Conservation (phyloP, 2,329 filamentous ascomycete species). For the Grosmannia huntii region DNA sequence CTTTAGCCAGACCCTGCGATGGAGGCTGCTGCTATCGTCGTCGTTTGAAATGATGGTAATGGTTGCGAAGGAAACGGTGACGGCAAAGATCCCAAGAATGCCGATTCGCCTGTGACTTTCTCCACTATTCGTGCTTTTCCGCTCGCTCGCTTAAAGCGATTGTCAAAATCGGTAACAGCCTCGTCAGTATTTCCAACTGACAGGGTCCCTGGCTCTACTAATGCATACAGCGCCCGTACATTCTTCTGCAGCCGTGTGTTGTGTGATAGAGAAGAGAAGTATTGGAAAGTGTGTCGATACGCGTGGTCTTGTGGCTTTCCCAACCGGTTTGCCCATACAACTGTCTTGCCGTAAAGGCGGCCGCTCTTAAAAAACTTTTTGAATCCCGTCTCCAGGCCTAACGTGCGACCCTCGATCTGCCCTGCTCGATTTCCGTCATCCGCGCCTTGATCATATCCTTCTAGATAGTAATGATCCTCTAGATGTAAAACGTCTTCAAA, state of each 20-base stretch:
- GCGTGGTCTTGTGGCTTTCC: neutral
- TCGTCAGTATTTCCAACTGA: slow-evolving; percentile 78
- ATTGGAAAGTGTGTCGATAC: neutral
- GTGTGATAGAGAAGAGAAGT: slow-evolving; percentile 30
- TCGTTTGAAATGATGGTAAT: neutral
- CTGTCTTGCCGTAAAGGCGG: slow-evolving; percentile 60
- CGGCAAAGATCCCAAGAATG: neutral
- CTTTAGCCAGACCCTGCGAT: neutral
- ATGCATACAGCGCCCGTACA: slow-evolving; percentile 57
- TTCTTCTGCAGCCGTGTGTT: slow-evolving; percentile 66
- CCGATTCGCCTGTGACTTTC: slow-evolving; percentile 40
- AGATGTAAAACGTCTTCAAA: slow-evolving; percentile 47
- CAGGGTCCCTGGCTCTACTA: slow-evolving; percentile 67
- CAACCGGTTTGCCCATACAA: slow-evolving; percentile 73
- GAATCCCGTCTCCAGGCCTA: slow-evolving; percentile 86
- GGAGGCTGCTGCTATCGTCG: neutral
- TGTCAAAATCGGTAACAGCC: slow-evolving; percentile 81
- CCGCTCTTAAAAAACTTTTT: slow-evolving; percentile 83
- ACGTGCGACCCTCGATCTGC: slow-evolving; percentile 74
- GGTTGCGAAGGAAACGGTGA: no score
- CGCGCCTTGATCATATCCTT: slow-evolving; percentile 66
- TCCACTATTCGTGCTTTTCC: slow-evolving; percentile 80
- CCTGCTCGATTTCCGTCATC: slow-evolving; percentile 67
- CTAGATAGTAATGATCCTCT: slow-evolving; percentile 61
- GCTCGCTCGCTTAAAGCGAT: slow-evolving; percentile 69